Evolutionary conservation across 139 green algal species (phyloP), one percentile per base, ranked within the genome.

Genomic region (Pseudopediastrum boryanum): DNA sequence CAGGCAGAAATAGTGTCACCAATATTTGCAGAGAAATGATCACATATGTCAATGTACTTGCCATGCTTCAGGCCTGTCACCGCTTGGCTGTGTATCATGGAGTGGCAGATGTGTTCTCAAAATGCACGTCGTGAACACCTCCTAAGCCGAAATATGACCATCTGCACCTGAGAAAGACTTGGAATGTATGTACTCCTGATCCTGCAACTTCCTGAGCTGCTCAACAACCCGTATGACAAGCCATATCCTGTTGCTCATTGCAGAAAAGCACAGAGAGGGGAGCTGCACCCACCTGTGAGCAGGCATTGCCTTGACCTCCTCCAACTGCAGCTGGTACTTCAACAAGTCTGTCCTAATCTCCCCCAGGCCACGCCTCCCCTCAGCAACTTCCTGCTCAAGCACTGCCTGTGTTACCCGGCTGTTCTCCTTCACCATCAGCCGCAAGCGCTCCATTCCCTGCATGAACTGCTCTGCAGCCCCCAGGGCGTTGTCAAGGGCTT

Each of bases 251-350:
- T n/a, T n/a, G n/a, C n/a, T n/a, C n/a, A n/a, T n/a, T n/a, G n/a
- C n/a, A n/a, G n/a, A n/a, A n/a, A n/a, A n/a, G n/a, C n/a, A n/a
- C n/a, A n/a, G n/a, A n/a, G n/a, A n/a, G n/a, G n/a, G n/a, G n/a
- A n/a, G n/a, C n/a, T n/a, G n/a, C 42, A 39, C 39, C 29, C 64
- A 84, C 67, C 48, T 41, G 41, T 59, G 64, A n/a, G 44, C 58
- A 13, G 72, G 54, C n/a, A 81, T 61, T 12, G 69, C 2, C 46
- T 48, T n/a, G 39, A 75, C 61, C 58, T 84, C 59, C 52, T 71
- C 39, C 46, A 77, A 43, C 50, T 84, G 80, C 39, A 71, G 80
- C 43, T 82, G 59, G 23, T 82, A 74, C 7, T 56, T 33, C 48
- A 75, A 19, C 36, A 82, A 48, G 44, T 79, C 36, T 29, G 39